Evolutionary conservation across 179 eudicot species (phyloP).

Genomic region (Spergularia azorica): DNA sequence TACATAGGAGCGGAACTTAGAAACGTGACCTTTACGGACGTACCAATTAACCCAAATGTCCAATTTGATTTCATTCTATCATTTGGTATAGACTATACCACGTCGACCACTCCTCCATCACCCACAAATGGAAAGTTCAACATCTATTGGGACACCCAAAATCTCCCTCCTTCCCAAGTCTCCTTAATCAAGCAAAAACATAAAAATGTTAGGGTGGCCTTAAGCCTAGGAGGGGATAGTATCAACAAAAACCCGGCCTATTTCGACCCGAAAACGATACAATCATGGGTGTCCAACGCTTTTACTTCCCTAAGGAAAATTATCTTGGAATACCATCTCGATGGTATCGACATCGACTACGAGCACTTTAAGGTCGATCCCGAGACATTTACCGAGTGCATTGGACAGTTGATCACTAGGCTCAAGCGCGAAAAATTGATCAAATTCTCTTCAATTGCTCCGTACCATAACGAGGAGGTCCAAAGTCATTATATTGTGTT

Average conservation of each 20-base stretch:
- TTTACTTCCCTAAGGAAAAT: slow-evolving; percentile 42
- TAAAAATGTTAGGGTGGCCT: slow-evolving; percentile 33
- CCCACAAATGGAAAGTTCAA: slow-evolving; percentile 56
- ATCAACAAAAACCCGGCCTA: slow-evolving; percentile 27
- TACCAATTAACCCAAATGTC: slow-evolving; percentile 50
- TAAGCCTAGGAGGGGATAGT: slow-evolving; percentile 47
- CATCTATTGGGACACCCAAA: slow-evolving; percentile 51
- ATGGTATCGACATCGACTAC: slow-evolving; percentile 67
- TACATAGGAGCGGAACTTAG: slow-evolving; percentile 55
- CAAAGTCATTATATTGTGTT: slow-evolving; percentile 51
- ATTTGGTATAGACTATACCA: slow-evolving; percentile 57
- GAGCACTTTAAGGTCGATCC: slow-evolving; percentile 50
- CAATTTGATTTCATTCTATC: slow-evolving; percentile 55
- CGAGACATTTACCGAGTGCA: slow-evolving; percentile 44
- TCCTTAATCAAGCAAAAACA: slow-evolving; percentile 33
- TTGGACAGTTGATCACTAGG: slow-evolving; percentile 47
- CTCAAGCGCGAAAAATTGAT: slow-evolving; percentile 42
- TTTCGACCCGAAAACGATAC: slow-evolving; percentile 42
- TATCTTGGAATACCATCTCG: slow-evolving; percentile 39
- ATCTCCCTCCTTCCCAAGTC: slow-evolving; percentile 40
- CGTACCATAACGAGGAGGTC: slow-evolving; percentile 45
- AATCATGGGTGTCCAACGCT: slow-evolving; percentile 66
- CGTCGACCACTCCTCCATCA: slow-evolving; percentile 35
- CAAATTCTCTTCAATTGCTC: slow-evolving; percentile 65
- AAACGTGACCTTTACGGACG: slow-evolving; percentile 40